These are phyloP conservation scores for Crithidia mellificae DNA, from an alignment of 208 protist genomes.

Conservation along the genomic window DNA sequence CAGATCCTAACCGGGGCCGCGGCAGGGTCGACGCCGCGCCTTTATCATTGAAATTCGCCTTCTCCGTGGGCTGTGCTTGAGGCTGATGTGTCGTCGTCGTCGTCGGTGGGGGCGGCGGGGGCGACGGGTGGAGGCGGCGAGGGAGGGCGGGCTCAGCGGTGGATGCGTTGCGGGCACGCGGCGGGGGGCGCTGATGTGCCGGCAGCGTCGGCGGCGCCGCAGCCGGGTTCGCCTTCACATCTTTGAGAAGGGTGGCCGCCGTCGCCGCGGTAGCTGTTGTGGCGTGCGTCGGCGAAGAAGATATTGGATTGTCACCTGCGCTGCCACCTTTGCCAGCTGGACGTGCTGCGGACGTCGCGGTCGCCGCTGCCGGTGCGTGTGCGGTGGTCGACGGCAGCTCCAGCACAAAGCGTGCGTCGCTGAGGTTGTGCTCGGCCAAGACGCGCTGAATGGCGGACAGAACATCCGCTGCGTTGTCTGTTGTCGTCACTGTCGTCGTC, in stretches of 20 bases:
- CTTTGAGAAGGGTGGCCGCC: too few species aligned
- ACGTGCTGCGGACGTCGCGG: not conserved
- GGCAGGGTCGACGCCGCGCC: too few species aligned
- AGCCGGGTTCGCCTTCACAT: conserved; percentile 6
- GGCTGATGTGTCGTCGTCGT: not conserved
- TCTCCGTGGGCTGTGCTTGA: too few species aligned
- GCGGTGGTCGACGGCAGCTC: conserved; percentile 31
- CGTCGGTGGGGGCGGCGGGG: not conserved
- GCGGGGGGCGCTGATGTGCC: conserved; percentile 18
- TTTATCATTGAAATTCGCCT: too few species aligned
- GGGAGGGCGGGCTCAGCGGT: not conserved
- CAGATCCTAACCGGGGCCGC: too few species aligned
- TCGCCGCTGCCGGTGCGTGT: not conserved
- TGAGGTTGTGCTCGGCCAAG: conserved; percentile 46
- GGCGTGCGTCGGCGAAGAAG: not conserved
- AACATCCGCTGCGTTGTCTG: conserved; percentile 24
- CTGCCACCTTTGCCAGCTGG: not conserved
- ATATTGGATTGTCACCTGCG: too few species aligned
- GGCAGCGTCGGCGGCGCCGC: conserved; percentile 11
- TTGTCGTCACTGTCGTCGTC: too few species aligned
- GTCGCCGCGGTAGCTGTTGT: not conserved
- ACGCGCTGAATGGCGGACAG: conserved; percentile 55
- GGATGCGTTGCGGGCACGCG: conserved; percentile 25
- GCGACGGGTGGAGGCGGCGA: not conserved
- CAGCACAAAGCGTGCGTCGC: conserved; percentile 48